phyloP scores from a whole-genome alignment of 139 green algal species.

The Picochlorum costavermella region DNA sequence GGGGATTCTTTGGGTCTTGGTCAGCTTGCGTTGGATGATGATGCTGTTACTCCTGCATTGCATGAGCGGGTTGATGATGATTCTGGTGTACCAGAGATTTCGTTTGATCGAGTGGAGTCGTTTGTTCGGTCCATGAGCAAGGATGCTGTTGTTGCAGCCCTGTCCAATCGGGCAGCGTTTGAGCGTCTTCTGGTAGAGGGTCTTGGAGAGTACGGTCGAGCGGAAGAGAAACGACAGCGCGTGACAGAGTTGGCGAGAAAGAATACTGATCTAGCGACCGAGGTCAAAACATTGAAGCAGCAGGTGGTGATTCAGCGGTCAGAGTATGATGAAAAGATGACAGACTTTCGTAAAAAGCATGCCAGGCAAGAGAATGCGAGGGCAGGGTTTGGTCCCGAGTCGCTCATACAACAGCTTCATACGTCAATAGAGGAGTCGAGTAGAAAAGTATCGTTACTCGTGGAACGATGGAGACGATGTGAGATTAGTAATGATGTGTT shows the following conservation, averaged over 20 bases:
- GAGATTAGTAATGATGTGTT: not conserved
- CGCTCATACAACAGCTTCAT: not conserved
- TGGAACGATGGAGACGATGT: not conserved
- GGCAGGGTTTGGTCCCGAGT: not conserved
- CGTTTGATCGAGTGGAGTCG: too few relatives aligned
- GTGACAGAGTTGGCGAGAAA: not conserved
- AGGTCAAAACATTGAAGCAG: not conserved
- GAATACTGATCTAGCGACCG: not conserved
- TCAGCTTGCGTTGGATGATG: too few relatives aligned
- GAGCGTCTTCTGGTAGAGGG: too few relatives aligned
- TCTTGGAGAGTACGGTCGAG: too few relatives aligned
- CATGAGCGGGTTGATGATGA: too few relatives aligned
- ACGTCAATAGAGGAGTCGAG: not conserved
- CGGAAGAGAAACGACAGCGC: not conserved
- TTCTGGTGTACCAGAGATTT: too few relatives aligned
- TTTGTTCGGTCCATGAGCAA: too few relatives aligned
- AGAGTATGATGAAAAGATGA: not conserved
- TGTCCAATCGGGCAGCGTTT: too few relatives aligned
- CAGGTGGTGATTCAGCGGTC: not conserved
- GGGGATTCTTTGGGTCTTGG: too few relatives aligned
- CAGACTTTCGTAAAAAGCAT: not conserved
- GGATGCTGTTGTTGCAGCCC: too few relatives aligned
- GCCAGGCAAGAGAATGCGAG: not conserved
- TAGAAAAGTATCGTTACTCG: not conserved
- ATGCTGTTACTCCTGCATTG: too few relatives aligned